These are phyloP conservation scores for Microthlaspi erraticum DNA, from an alignment of 345 rosid genomes.

Conservation along the genomic window DNA sequence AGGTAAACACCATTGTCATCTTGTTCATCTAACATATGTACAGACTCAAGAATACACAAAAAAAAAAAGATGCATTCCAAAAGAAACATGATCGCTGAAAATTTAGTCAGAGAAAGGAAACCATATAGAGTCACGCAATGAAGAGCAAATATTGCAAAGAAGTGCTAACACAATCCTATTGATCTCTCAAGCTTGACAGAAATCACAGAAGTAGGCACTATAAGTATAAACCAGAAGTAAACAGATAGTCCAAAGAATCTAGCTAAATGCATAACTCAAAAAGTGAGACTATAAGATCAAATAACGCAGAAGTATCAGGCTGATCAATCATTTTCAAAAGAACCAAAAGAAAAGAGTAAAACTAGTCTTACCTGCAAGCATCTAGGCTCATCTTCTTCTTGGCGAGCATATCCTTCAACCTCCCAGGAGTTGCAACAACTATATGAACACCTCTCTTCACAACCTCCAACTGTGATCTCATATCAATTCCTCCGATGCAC, in stretches of 20 bases:
- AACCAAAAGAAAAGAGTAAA: neutral
- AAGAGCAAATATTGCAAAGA: neutral
- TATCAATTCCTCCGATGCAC: conserved; percentile 92
- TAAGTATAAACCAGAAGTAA: neutral
- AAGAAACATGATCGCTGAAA: neutral
- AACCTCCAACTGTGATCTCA: conserved; percentile 86
- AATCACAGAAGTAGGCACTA: neutral
- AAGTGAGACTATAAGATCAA: neutral
- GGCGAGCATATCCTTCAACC: conserved; percentile 93
- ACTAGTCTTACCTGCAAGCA: conserved; percentile 69
- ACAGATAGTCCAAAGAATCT: neutral
- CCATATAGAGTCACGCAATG: conserved; percentile 2
- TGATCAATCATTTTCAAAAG: neutral
- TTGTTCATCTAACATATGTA: neutral
- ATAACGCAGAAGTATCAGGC: neutral
- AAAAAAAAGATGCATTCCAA: conserved; percentile 16
- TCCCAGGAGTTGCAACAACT: conserved; percentile 96
- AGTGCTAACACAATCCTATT: neutral
- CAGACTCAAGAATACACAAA: conserved; percentile 2
- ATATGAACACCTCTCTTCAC: conserved; percentile 89
- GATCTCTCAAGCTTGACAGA: neutral
- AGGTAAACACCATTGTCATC: conserved; percentile 28
- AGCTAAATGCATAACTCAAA: conserved; percentile 5
- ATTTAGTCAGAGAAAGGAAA: conserved; percentile 10
- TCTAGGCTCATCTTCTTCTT: conserved; percentile 93